Base-by-base conservation (phyloP, 1,139 yeast species). In the Taphrina flavorubra region DNA sequence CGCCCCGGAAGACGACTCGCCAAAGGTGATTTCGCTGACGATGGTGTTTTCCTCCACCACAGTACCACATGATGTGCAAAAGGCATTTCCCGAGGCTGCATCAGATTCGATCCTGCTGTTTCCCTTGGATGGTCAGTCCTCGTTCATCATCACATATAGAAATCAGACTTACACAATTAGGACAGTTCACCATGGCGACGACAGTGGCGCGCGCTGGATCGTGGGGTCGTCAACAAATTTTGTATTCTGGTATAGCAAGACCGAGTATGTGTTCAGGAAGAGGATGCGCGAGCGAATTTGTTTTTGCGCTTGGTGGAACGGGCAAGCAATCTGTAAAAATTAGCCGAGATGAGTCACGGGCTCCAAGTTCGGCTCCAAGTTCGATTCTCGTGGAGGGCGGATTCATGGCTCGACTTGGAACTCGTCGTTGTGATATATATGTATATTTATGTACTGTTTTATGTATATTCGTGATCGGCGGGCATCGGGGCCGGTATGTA, bases 11-110 rank as follows among this genome's bases (percentile, higher is more conserved):
- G 96, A 84, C 2, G 92, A 85, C 76, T 95, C 99, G 55, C 96
- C 96, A 79, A 92, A 94, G 25, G 95, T 90, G 70, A 95, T 95
- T 77, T 95, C 99, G 34, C 96, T 87, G 37, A 95, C 98, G 74
- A 94, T 92, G 40, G 96, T 96, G 75, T 92, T 90, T 77, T 92
- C 98, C 74, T 91, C 96, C 68, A 85, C 85, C 51, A 94, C 98
- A 36, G 86, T 81, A 77, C 98, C 97, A 84, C 99, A 94, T 59
- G 79, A 77, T 51, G 83, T 81, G 81, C 99, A 94, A 42, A 92
- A 88, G 44, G 89, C 78, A 16, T 51, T 49, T 34, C 63, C 68
- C 13, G 58, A 47, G 7, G 63, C 37, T n/a, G 63, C 51, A 47
- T 65, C 61, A 8, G 63, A 57, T 44, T 65, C 68, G 58, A 57